A percentile compares a stretch with the other conserved stretches of the same genome.
Conservation (phyloP, 2,329 filamentous ascomycete genomes). For the Nemania sp. region DNA sequence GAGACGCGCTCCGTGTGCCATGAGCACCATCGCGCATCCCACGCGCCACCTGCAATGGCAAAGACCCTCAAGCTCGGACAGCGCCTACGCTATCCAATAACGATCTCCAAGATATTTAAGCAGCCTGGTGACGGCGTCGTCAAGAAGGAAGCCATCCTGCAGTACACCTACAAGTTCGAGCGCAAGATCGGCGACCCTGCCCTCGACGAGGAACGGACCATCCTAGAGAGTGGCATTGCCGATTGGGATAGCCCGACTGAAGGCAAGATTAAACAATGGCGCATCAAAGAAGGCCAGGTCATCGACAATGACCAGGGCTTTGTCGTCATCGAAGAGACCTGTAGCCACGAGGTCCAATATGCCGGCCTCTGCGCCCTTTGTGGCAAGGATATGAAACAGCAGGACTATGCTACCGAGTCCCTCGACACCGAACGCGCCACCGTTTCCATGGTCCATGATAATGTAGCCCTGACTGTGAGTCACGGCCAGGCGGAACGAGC, state of each 20-base stretch:
- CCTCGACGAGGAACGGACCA: constrained; percentile 70
- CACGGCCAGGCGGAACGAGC: constrained; percentile 81
- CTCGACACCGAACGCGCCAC: constrained; percentile 86
- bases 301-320: constrained; percentile 69
- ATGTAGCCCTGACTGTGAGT: constrained; percentile 87
- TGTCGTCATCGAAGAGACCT: constrained; percentile 89
- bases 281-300: constrained; percentile 74
- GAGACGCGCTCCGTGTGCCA: constrained; percentile 40
- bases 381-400: constrained; percentile 95
- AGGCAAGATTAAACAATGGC: constrained; percentile 82
- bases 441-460: constrained; percentile 95
- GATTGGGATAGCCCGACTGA: constrained; percentile 88
- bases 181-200: constrained; percentile 78
- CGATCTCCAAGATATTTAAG: constrained; percentile 86
- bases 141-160: constrained; percentile 81
- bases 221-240: constrained; percentile 76
- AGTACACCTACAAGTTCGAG: constrained; percentile 86
- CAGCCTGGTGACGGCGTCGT: constrained; percentile 78
- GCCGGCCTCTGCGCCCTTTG: constrained; percentile 91
- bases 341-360: constrained; percentile 90
- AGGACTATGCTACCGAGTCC: constrained; percentile 83
- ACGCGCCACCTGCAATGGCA: constrained; percentile 51
- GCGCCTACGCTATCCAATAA: constrained; percentile 91
- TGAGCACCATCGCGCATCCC: constrained; percentile 41
- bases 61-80: constrained; percentile 66